These are phyloP conservation scores for Clarireedia monteithiana DNA, from an alignment of 2,329 filamentous ascomycete genomes.

Conservation along the genomic window DNA sequence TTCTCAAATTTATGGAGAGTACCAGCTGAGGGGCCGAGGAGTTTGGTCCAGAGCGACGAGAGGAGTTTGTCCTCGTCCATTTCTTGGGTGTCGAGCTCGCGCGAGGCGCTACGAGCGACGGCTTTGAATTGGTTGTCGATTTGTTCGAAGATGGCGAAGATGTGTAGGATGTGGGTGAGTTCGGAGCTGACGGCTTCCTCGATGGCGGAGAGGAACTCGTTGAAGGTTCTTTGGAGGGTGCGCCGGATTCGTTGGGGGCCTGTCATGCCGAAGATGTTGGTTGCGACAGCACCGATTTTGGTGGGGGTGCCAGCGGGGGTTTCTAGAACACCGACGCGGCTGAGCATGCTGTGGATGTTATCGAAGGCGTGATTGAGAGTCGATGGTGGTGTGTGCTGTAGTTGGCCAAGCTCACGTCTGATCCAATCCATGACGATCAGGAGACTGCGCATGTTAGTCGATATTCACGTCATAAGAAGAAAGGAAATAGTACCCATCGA, in stretches of 20 bases:
- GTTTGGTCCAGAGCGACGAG: conserved; percentile 74
- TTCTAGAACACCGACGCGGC: conserved; percentile 53
- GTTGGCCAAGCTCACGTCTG: conserved; percentile 68
- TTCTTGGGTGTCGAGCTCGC: conserved; percentile 76
- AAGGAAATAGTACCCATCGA: conserved; percentile 57
- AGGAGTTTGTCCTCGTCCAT: conserved; percentile 74
- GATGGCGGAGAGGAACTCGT: conserved; percentile 76
- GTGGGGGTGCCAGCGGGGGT: conserved; percentile 51
- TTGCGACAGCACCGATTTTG: conserved; percentile 59
- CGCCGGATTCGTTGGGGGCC: conserved; percentile 71
- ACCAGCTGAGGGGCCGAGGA: conserved; percentile 68
- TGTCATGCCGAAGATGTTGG: conserved; percentile 70
- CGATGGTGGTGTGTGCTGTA: conserved; percentile 53
- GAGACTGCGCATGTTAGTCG: conserved; percentile 46
- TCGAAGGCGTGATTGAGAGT: conserved; percentile 67
- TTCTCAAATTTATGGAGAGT: conserved; percentile 85
- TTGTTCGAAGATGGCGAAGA: conserved; percentile 85
- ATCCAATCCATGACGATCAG: conserved; percentile 96
- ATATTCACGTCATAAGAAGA: background rate
- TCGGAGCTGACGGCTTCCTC: conserved; percentile 86
- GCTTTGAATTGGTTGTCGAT: conserved; percentile 89
- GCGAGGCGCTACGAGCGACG: conserved; percentile 74
- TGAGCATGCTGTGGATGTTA: conserved; percentile 74
- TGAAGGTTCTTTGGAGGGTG: conserved; percentile 79
- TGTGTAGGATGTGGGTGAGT: conserved; percentile 67